Evolutionary conservation across 345 rosid species (phyloP), one percentile per base, ranked within the genome.

Genomic region (Combretum micranthum): DNA sequence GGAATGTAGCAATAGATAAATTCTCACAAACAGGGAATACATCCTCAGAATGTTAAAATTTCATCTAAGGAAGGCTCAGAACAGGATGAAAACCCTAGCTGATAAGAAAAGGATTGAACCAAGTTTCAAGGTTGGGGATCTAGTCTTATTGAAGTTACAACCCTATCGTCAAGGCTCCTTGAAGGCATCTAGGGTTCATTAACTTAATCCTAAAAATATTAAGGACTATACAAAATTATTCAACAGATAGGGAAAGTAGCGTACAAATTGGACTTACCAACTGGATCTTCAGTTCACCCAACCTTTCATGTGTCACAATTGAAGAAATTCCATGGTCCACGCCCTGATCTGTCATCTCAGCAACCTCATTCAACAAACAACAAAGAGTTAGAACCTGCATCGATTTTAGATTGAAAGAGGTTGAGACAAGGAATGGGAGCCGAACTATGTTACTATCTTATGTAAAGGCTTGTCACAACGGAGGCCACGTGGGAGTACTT

Each of bases 31-130:
- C 12, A 47, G 52, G 6, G 42, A 58, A 22, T 15, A 4, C 7
- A 39, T 9, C 15, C 2, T 44, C 48, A 18, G 4, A 20, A 18
- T 42, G 14, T 20, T 58, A n/a, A 3, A 22, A 42, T 26, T 12
- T 20, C 42, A 46, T 13, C 15, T 44, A 19, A 7, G 23, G 18
- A 12, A 52, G 13, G 2, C 52, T 12, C 62, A 58, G 25, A 21
- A 45, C 19, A 20, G 62, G 18, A 58, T 58, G 62, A 58, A 58
- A 16, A 45, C 20, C 8, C 52, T 20, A 1, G 52, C 52, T 2
- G 43, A 58, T 20, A 32, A 32, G 19, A 3, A 32, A 6, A 17
- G 58, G 3, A 9, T 42, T 2, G 2, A 58, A 4, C 18, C 8
- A 4, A 4, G 13, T 6, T 58, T 58, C 17, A 44, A 2, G n/a